Percentiles rank a stretch among this genome's conserved stretches.
These are phyloP conservation scores for Nemania abortiva DNA, from an alignment of 2,329 filamentous ascomycete species.

Conservation along the genomic window DNA sequence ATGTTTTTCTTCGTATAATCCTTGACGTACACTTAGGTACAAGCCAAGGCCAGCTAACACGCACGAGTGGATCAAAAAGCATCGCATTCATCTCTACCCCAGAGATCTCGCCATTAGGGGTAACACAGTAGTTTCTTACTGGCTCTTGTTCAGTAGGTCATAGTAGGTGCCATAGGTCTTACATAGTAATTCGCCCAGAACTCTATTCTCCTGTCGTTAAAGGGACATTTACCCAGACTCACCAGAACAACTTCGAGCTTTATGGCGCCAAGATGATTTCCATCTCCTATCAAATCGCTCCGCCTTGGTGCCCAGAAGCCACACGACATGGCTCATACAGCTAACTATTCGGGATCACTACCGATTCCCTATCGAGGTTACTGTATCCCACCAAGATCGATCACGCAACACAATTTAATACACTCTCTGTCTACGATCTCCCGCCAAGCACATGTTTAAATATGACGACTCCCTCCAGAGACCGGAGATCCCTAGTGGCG, in stretches of 20 bases:
- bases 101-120: slow-evolving; percentile 13
- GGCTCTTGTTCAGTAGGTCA: slow-evolving; percentile 1
- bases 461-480: slow-evolving; percentile 8
- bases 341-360: background rate
- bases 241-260: slow-evolving; percentile 1
- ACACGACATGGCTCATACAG: slow-evolving; percentile 8
- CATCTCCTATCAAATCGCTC: slow-evolving; percentile 9
- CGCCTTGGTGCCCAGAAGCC: background rate
- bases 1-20: slow-evolving; percentile 10
- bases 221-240: slow-evolving; percentile 6
- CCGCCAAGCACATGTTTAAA: slow-evolving; percentile 24
- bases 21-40: slow-evolving; percentile 1
- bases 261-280: slow-evolving; percentile 23
- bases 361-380: slow-evolving; percentile 8
- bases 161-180: slow-evolving; percentile 8
- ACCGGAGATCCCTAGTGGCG: slow-evolving; percentile 14
- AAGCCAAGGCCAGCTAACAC: slow-evolving; percentile 19
- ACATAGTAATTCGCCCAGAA: background rate
- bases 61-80: slow-evolving; percentile 17
- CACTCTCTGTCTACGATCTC: slow-evolving; percentile 5
- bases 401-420: background rate
- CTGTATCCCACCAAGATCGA: slow-evolving; percentile 11
- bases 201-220: slow-evolving; percentile 6
- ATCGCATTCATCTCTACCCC: slow-evolving; percentile 15
- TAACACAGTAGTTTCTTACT: slow-evolving; percentile 6